Percentiles rank a stretch among this genome's conserved stretches.
Conservation (phyloP, 202 grass and related monocot genomes). For the Cymbopogon flexuosus region DNA sequence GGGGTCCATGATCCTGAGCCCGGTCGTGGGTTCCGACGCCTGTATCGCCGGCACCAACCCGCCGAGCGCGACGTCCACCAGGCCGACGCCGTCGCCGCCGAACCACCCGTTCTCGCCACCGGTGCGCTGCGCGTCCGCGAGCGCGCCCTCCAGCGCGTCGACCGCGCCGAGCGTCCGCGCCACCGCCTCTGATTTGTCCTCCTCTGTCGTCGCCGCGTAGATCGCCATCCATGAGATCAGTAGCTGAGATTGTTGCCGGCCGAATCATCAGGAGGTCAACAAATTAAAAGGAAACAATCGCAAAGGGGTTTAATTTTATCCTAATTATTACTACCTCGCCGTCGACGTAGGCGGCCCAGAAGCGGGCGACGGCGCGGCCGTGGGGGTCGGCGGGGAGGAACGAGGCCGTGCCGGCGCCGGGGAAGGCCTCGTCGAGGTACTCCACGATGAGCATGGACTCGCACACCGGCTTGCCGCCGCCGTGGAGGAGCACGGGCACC, state of each 20-base stretch:
- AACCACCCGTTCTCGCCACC: slow-evolving; percentile 25
- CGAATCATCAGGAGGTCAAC: neutral
- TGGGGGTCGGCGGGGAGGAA: slow-evolving; percentile 16
- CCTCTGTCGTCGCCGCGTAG: slow-evolving; percentile 4
- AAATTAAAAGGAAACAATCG: neutral
- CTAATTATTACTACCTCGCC: slow-evolving; percentile 20
- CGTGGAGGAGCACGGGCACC: neutral
- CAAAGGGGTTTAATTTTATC: neutral
- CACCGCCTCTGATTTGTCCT: slow-evolving; percentile 6
- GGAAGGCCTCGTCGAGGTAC: neutral
- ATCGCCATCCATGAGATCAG: slow-evolving; percentile 26
- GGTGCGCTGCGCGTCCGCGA: neutral
- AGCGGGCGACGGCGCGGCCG: slow-evolving; percentile 40
- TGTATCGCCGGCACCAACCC: slow-evolving; percentile 33
- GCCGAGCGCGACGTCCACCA: slow-evolving; percentile 39
- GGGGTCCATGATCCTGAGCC: slow-evolving; percentile 32
- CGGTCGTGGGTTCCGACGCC: slow-evolving; percentile 15
- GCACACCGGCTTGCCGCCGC: too few species aligned
- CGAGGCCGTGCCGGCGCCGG: neutral
- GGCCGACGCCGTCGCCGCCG: slow-evolving; percentile 28
- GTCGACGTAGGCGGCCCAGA: slow-evolving; percentile 47
- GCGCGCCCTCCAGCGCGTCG: slow-evolving; percentile 27
- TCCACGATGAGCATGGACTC: neutral
- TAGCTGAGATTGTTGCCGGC: slow-evolving; percentile 24
- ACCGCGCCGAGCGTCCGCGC: neutral